Evolutionary conservation across 192 early-diverging fungal genomes (phyloP), one percentile per base, ranked within the genome.

Genomic region (Backusella sp.): DNA sequence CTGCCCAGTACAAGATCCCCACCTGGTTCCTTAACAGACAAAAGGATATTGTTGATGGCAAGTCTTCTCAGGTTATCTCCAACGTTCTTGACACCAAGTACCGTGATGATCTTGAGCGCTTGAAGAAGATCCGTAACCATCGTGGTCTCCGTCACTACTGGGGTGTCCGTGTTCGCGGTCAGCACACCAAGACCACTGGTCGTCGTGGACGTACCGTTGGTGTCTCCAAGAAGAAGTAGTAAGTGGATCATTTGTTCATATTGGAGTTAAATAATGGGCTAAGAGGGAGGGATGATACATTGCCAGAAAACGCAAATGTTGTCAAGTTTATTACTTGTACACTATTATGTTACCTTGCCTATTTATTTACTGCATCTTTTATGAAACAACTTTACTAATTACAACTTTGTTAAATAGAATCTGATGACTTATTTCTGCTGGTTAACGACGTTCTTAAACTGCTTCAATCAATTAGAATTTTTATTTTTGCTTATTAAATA

Each of bases 21-120:
- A 89, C 94, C 87, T 99, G 97, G 97, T 99, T 98, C 94, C 92
- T 99, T 73, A 99, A 99, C 93, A 92, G 95, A 86, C 96, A 98
- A 88, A 99, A 98, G 94, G 96, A 99, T 89, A 91, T 95, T 83
- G 89, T 92, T 80, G 93, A 95, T 82, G 96, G 96, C 84, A 96
- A 95, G 88, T 96, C 93, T 93, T 90, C 92, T 78, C 97, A 99
- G 88, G 86, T 94, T 75, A 88, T 99, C 79, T 92, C 97, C 80
- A 99, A 99, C 91, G 86, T 82, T 73, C 86, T 99, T 41, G 96
- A 99, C 90, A 97, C 92, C 90, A 93, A 93, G 89, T 89, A 96
- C 86, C 96, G 97, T 95, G 96, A 98, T 88, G 97, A 99, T 84
- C 89, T 98, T 70, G 97, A 99, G 88, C 92, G 95, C 78, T 88